Base-by-base conservation (phyloP, 306 rosid genomes). In the Clitoria ternatea region DNA sequence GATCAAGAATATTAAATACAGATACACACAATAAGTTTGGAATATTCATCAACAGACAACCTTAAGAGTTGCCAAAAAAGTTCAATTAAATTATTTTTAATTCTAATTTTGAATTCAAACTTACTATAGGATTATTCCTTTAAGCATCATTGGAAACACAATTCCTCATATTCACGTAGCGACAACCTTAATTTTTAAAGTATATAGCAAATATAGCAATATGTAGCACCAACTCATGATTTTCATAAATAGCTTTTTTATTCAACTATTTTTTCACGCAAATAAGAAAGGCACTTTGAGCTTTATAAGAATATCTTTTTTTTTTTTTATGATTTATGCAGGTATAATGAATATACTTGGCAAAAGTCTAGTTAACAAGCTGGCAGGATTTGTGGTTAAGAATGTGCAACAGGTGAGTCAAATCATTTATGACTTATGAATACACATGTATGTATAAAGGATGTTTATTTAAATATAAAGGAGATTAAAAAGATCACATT, bases 321-420 rank as follows among this genome's bases (percentile, higher is more conserved):
- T 23, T 49, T 26, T 44, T 7, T 63, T 23, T 68, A 49, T 52
- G 52, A 32, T 57, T 64, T 15, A 72, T 81, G 79, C 90, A 92
- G 96, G n/a, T n/a, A n/a, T n/a, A n/a, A n/a, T n/a, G n/a, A n/a
- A n/a, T n/a, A n/a, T 7, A 7, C 0, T 47, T 47, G 0, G n/a
- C n/a, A n/a, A 10, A 18, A 0, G 81, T 35, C 6, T 81, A 36
- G 57, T 73, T 54, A 37, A 2, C 1, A 37, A 10, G 40, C 30
- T 92, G 1, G 88, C 90, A 10, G 61, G 68, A 73, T 59, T 56
- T 52, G 48, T 71, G 47, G 37, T 93, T 24, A 90, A 90, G 79
- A 85, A 43, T 71, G 75, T 84, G 27, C 87, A 85, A 12, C 93
- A 88, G 96, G 98, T 93, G 49, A 75, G 70, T 70, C 60, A 60